A percentile compares a stretch with the other conserved stretches of the same genome.
Conservation (phyloP, 2,329 filamentous ascomycete genomes). For the Colletotrichum acutatum region DNA sequence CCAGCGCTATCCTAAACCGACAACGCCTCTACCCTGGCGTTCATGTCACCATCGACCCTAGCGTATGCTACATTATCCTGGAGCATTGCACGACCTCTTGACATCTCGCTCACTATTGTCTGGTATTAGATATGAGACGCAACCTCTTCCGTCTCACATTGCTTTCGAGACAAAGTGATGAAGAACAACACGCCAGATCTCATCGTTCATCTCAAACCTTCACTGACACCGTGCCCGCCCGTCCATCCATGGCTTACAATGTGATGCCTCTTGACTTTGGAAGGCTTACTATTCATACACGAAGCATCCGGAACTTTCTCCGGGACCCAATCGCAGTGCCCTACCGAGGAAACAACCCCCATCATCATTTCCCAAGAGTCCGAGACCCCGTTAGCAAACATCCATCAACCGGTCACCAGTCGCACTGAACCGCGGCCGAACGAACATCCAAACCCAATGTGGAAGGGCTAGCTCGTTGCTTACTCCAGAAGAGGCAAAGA, state of each 20-base stretch:
- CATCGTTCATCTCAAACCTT: slow-evolving; percentile 19
- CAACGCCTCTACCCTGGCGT: neutral
- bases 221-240: neutral
- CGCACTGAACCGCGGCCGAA: neutral
- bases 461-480: neutral
- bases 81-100: slow-evolving; percentile 2
- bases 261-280: neutral
- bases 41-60: slow-evolving; percentile 1
- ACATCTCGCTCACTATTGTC: neutral
- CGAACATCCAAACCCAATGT: neutral
- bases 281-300: neutral
- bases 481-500: slow-evolving; percentile 2
- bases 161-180: neutral
- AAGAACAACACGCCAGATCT: neutral
- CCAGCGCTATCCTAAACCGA: neutral
- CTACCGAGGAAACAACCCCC: neutral
- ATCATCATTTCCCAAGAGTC: slow-evolving; percentile 2
- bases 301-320: slow-evolving; percentile 1
- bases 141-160: slow-evolving; percentile 6
- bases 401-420: neutral
- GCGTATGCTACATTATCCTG: slow-evolving; percentile 4
- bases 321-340: neutral
- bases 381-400: neutral
- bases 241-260: neutral
- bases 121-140: neutral